Conservation (phyloP, 805 yeast genomes). For the Kluyveromyces siamensis region DNA sequence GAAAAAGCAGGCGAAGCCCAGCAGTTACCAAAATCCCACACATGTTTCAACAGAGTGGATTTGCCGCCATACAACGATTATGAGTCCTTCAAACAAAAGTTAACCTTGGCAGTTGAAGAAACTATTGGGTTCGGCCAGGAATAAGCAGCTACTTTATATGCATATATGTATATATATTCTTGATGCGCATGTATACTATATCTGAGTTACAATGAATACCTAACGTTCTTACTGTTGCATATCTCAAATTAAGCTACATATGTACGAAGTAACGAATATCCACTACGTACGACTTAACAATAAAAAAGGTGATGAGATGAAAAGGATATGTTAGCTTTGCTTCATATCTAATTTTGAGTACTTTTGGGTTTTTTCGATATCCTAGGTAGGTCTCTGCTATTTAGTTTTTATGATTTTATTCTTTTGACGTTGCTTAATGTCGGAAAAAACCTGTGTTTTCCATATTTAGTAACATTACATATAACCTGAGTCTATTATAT, state of each 20-base stretch:
- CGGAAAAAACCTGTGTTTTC: background rate
- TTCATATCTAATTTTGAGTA: background rate
- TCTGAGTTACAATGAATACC: background rate
- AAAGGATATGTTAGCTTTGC: no score
- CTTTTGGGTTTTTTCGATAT: background rate
- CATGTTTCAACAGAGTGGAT: constrained; percentile 98
- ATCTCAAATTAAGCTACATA: background rate
- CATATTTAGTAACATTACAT: no score
- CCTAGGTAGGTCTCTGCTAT: background rate
- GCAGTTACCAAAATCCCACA: constrained; percentile 93
- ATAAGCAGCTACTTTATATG: constrained; percentile 24
- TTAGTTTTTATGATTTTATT: background rate
- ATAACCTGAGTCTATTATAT: no score
- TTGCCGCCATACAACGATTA: constrained; percentile 86
- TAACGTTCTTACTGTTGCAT: background rate
- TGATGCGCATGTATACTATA: background rate
- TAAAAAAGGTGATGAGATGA: no score
- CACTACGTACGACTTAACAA: no score
- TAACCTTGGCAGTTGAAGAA: constrained; percentile 95
- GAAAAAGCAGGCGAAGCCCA: constrained; percentile 94
- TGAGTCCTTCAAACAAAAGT: constrained; percentile 78
- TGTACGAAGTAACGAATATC: background rate
- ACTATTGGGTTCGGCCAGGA: constrained; percentile 99
- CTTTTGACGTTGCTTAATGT: background rate
- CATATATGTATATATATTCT: background rate